These are phyloP conservation scores for Sordariomycetes sp. DNA, from an alignment of 2,329 filamentous ascomycete genomes.

Conservation along the genomic window DNA sequence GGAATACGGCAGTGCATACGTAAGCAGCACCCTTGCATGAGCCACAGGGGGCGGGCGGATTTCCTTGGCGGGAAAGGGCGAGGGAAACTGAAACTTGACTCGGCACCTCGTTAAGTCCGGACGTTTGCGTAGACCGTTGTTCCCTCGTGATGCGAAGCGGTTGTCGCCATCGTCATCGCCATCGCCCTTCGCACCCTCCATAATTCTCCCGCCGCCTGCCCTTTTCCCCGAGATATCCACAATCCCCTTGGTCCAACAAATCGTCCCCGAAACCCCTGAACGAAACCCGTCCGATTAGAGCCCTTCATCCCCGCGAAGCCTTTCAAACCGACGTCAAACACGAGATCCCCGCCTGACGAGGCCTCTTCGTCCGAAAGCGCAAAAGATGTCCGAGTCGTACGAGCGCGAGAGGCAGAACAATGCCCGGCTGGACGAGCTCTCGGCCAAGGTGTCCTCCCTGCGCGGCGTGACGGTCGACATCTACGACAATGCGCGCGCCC, in stretches of 20 bases:
- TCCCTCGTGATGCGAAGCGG: not conserved
- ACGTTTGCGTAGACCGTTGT: too few species aligned
- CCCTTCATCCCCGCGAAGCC: not conserved
- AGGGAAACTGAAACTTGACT: not conserved
- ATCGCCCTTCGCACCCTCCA: not conserved
- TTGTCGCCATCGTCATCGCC: not conserved
- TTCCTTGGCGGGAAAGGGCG: not conserved
- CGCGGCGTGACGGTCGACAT: slow-evolving; percentile 95
- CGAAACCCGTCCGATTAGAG: not conserved
- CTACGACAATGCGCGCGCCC: slow-evolving; percentile 87
- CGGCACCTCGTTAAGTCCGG: not conserved
- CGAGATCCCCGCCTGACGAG: not conserved
- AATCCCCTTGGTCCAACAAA: not conserved
- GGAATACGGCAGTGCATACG: not conserved
- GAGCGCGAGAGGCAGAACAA: slow-evolving; percentile 88
- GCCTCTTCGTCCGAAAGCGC: not conserved
- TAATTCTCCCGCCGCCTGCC: not conserved
- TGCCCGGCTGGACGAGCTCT: slow-evolving; percentile 81
- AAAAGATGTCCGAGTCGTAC: slow-evolving; percentile 63
- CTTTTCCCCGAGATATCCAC: not conserved
- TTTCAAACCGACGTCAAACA: not conserved
- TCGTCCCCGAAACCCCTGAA: not conserved
- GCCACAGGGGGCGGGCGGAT: not conserved
- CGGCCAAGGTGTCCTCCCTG: slow-evolving; percentile 81
- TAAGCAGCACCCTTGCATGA: not conserved